A percentile compares a stretch with the other conserved stretches of the same genome.
Evolutionary conservation across 1,139 yeast genomes (phyloP).

Genomic region (Protomyces pachydermus): DNA sequence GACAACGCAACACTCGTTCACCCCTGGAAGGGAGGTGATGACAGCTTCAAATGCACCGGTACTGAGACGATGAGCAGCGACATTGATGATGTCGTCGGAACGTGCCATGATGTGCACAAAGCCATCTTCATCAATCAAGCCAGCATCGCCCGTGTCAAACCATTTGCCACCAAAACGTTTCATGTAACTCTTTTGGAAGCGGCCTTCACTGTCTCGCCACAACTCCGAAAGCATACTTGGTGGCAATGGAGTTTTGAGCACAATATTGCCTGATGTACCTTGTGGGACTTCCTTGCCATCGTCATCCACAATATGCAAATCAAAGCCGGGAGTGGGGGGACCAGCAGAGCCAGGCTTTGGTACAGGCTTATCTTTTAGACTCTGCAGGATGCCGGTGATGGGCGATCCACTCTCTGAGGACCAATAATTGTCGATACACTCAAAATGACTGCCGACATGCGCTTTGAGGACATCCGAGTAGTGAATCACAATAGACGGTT

Average conservation of each 20-base stretch:
- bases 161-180: slow-evolving; percentile 14
- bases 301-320: slow-evolving; percentile 22
- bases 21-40: slow-evolving; percentile 10
- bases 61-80: slow-evolving; percentile 19
- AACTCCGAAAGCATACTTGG: slow-evolving; percentile 17
- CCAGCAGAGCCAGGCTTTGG: slow-evolving; percentile 28
- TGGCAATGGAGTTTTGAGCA: slow-evolving; percentile 19
- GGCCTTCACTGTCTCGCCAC: slow-evolving; percentile 14
- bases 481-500: slow-evolving; percentile 22
- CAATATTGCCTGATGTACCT: slow-evolving; percentile 14
- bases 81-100: slow-evolving; percentile 26
- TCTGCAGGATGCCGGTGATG: slow-evolving; percentile 20
- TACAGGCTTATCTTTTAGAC: slow-evolving; percentile 13
- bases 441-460: slow-evolving; percentile 14
- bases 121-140: slow-evolving; percentile 17
- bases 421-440: slow-evolving; percentile 21
- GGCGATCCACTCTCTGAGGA: slow-evolving; percentile 20
- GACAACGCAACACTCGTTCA: slow-evolving; percentile 21
- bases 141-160: slow-evolving; percentile 26
- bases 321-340: slow-evolving; percentile 26
- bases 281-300: slow-evolving; percentile 5
- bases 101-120: slow-evolving; percentile 23
- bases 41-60: slow-evolving; percentile 25
- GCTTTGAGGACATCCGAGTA: slow-evolving; percentile 1
- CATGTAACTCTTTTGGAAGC: slow-evolving; percentile 17